phyloP scores from a whole-genome alignment of 805 yeast species.

The Teunomyces atbi region DNA sequence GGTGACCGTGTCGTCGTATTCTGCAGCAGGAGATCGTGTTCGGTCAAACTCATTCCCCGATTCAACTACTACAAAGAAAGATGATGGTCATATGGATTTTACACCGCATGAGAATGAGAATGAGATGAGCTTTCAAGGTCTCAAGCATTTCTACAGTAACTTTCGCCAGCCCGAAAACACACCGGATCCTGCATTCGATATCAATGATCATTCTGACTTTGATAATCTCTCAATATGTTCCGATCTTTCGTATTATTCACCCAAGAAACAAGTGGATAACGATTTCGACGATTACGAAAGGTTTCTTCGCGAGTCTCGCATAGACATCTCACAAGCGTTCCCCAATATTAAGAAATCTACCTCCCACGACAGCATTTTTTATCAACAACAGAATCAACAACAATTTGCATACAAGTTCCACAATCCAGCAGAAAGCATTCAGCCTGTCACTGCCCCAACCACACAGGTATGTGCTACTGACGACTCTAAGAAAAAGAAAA shows the following conservation, averaged over 20 bases:
- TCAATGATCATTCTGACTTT: slow-evolving; percentile 11
- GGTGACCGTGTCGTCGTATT: not conserved
- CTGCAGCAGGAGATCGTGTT: slow-evolving; percentile 9
- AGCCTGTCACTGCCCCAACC: slow-evolving; percentile 9
- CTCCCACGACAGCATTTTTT: slow-evolving; percentile 24
- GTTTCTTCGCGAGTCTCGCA: slow-evolving; percentile 33
- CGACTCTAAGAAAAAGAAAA: not conserved
- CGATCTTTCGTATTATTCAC: slow-evolving; percentile 22
- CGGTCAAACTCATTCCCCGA: slow-evolving; percentile 23
- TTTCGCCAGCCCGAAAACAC: not conserved
- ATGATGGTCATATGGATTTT: not conserved
- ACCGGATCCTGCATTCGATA: slow-evolving; percentile 10
- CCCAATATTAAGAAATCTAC: slow-evolving; percentile 26
- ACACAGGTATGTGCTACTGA: not conserved
- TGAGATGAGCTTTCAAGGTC: slow-evolving; percentile 14
- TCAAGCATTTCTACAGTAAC: slow-evolving; percentile 20
- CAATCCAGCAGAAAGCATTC: slow-evolving; percentile 34
- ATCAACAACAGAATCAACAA: slow-evolving; percentile 5
- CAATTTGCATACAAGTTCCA: slow-evolving; percentile 28
- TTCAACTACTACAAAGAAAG: slow-evolving; percentile 4
- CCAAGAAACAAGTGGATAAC: slow-evolving; percentile 9
- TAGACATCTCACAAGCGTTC: slow-evolving; percentile 28
- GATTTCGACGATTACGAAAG: slow-evolving; percentile 29
- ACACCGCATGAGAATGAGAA: slow-evolving; percentile 1
- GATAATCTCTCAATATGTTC: slow-evolving; percentile 22